These are phyloP conservation scores for Colletotrichum chlorophyti DNA, from an alignment of 2,329 filamentous ascomycete species.

Conservation along the genomic window DNA sequence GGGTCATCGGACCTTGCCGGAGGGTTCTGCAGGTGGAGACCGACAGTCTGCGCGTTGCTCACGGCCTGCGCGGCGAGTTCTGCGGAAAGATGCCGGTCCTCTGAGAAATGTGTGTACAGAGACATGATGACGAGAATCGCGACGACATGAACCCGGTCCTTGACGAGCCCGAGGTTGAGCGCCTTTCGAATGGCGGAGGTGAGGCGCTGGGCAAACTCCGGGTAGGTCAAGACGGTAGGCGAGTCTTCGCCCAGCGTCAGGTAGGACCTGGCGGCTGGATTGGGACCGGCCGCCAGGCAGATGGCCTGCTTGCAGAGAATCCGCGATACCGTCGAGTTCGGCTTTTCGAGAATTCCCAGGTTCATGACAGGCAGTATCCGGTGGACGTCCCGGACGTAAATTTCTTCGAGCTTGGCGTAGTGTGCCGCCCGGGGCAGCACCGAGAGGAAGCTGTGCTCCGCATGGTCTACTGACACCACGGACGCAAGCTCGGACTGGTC, in stretches of 20 bases:
- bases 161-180: constrained; percentile 10
- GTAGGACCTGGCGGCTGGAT: constrained; percentile 29
- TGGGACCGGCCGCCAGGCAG: constrained; percentile 31
- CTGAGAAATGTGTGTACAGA: constrained; percentile 22
- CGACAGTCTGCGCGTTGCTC: constrained; percentile 33
- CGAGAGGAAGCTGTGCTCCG: constrained; percentile 14
- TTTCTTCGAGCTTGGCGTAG: constrained; percentile 31
- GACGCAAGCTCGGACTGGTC: constrained; percentile 3
- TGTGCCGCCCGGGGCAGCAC: constrained; percentile 10
- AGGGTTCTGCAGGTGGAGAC: constrained; percentile 34
- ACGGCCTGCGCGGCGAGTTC: constrained; percentile 32
- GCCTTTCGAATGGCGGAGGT: constrained; percentile 25
- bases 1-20: constrained; percentile 28
- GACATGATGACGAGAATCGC: constrained; percentile 44
- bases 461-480: constrained; percentile 11
- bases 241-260: constrained; percentile 23
- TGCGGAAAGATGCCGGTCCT: constrained; percentile 27
- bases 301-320: constrained; percentile 32
- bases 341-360: constrained; percentile 30
- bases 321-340: constrained; percentile 24
- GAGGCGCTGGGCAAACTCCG: constrained; percentile 23
- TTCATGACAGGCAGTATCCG: constrained; percentile 32
- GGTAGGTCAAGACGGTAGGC: constrained; percentile 11
- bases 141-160: constrained; percentile 30
- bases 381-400: constrained; percentile 26